Evolutionary conservation across 78 protist genomes (phyloP).

Genomic region (Mantamonas sphyraenae): DNA sequence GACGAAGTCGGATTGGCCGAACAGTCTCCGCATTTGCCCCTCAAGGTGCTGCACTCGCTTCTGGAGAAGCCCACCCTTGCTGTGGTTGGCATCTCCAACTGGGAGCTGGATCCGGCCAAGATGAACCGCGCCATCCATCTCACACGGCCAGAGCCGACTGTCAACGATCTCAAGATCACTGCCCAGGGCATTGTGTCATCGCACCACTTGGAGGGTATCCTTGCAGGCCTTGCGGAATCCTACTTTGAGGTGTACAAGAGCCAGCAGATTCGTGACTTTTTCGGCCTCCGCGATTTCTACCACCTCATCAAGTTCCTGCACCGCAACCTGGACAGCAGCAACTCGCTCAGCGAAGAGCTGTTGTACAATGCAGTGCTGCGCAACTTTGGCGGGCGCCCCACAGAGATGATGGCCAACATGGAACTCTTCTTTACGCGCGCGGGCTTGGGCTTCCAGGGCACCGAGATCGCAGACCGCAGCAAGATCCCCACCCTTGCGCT

Average conservation of each 20-base stretch:
- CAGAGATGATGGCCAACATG: background rate
- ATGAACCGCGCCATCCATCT: conserved; percentile 26
- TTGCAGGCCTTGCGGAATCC: background rate
- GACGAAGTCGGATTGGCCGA: conserved; percentile 68
- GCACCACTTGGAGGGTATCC: too few species aligned
- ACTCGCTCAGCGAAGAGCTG: background rate
- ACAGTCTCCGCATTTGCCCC: conserved; percentile 39
- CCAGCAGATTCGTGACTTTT: conserved; percentile 25
- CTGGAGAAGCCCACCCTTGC: conserved; percentile 31
- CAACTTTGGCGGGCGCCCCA: background rate
- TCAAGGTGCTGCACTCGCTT: conserved; percentile 54
- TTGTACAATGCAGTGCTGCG: background rate
- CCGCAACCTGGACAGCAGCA: background rate
- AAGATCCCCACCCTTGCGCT: background rate
- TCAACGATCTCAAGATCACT: conserved; percentile 34
- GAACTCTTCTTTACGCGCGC: background rate
- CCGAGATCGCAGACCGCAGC: background rate
- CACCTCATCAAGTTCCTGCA: background rate
- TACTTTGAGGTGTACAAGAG: conserved; percentile 9
- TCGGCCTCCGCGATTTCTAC: conserved; percentile 58
- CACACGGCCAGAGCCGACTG: conserved; percentile 16
- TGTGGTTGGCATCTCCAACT: conserved; percentile 62
- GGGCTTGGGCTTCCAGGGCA: background rate
- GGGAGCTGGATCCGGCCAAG: conserved; percentile 64
- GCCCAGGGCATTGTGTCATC: conserved; percentile 25